These are phyloP conservation scores for Tagetes patula DNA, from an alignment of 129 eudicot species.

Conservation along the genomic window DNA sequence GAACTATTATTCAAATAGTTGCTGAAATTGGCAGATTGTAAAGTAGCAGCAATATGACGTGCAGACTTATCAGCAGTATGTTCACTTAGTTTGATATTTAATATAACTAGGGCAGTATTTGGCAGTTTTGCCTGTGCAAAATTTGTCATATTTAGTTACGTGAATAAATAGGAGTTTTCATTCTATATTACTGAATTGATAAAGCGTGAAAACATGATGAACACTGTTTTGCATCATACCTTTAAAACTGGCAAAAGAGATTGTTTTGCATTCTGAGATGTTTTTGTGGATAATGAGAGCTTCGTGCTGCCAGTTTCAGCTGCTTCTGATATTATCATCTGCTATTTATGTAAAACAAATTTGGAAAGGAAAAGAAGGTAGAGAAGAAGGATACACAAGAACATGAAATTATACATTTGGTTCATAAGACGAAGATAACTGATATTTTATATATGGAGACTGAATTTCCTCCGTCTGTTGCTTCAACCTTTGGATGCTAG, in stretches of 20 bases:
- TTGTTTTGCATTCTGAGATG: not conserved
- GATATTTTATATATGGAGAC: not conserved
- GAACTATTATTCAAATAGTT: not conserved
- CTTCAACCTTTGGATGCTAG: slow-evolving; percentile 18
- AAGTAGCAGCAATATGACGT: not conserved
- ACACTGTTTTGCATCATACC: not conserved
- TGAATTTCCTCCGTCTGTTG: not conserved
- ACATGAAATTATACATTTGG: slow-evolving; percentile 4
- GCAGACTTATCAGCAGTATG: not conserved
- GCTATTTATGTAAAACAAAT: not conserved
- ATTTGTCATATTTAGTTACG: not conserved
- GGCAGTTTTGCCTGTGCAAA: not conserved
- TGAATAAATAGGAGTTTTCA: not conserved
- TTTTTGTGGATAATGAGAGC: not conserved
- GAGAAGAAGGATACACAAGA: not conserved
- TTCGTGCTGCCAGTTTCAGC: not conserved
- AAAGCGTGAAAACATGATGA: not conserved
- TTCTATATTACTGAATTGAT: not conserved
- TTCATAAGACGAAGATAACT: not conserved
- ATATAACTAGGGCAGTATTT: not conserved
- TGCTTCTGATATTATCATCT: not conserved
- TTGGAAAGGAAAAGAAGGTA: not conserved
- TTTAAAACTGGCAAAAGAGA: not conserved
- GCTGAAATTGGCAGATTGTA: slow-evolving; percentile 2
- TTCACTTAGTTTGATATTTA: not conserved